Evolutionary conservation across 306 rosid species (phyloP).

Genomic region (Fragaria iinumae): DNA sequence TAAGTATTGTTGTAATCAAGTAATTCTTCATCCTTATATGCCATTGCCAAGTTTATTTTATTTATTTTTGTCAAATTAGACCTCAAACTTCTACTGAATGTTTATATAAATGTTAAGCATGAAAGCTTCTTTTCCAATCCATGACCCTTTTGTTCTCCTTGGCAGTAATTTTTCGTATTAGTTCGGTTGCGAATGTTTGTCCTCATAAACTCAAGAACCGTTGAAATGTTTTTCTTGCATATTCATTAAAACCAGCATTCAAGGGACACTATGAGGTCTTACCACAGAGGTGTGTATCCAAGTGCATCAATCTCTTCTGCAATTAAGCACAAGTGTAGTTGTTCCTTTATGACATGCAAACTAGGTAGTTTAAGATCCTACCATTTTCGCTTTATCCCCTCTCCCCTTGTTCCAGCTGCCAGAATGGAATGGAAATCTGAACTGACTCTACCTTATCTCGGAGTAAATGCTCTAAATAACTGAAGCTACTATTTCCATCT

Average conservation of each 20-base stretch:
- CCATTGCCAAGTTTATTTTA: too few relatives aligned
- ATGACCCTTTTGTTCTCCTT: not conserved
- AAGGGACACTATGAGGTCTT: not conserved
- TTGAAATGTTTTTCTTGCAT: not conserved
- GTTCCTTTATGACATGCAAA: not conserved
- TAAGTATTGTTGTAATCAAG: not conserved
- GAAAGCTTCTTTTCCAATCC: not conserved
- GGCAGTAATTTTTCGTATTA: not conserved
- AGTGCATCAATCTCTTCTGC: not conserved
- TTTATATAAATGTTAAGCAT: not conserved
- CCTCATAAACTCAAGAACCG: not conserved
- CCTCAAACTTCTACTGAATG: too few relatives aligned
- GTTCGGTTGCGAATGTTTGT: not conserved
- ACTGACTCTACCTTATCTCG: not conserved
- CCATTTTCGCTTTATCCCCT: not conserved
- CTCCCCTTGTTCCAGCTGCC: not conserved
- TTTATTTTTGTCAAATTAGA: too few relatives aligned
- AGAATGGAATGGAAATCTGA: not conserved
- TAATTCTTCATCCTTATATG: not conserved
- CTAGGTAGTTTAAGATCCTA: not conserved
- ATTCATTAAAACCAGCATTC: not conserved
- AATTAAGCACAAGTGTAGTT: not conserved
- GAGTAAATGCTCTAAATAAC: not conserved
- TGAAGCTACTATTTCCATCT: not conserved
- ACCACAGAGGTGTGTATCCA: not conserved